Evolutionary conservation across 2,329 filamentous ascomycete species (phyloP), one percentile per base, ranked within the genome.

Genomic region (Colletotrichum phormii): DNA sequence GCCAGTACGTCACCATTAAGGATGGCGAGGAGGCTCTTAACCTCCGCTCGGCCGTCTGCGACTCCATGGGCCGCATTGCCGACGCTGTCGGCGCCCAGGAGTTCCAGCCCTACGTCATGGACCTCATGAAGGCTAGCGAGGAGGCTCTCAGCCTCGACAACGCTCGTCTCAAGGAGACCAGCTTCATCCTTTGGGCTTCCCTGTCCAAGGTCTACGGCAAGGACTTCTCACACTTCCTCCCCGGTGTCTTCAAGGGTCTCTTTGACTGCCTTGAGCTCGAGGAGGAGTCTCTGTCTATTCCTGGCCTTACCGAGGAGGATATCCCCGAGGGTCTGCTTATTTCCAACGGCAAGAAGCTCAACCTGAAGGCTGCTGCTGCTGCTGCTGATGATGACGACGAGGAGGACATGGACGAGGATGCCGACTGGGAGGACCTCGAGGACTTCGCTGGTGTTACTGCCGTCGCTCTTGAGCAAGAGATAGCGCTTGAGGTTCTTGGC

Each of bases 121-220:
- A 95, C 54, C 88, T 98, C 71, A 98, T 99, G 94, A 89, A 92
- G 78, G 93, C 96, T 15, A 98, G 94, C 76, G 95, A 98, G 84
- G 95, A 98, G 83, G 95, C 94, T 67, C 89, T 98, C 2, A 88
- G 93, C 77, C 91, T 99, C 3, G 95, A 95, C 77, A 95, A 98
- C 84, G 94, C 95, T 54, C 91, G 95, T 70, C 91, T 98, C 64
- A 94, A 95, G 83, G 97, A 99, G 87, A 98, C 95, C 74, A 98
- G 95, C 81, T 99, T 98, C 85, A 97, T 98, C 75, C 89, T 99
- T 67, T 99, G 97, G 96, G 95, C 94, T 76, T 95, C 94, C 53
- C 91, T 99, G 80, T 93, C 96, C 75, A 97, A 97, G 86, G 95
- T 98, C 11, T 98, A 98, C 83, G 92, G 93, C 78, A 93, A 94